Percentiles rank a stretch among this genome's conserved stretches.
Conservation (phyloP, 2,329 filamentous ascomycete genomes). For the Phialemoniopsis sp. region DNA sequence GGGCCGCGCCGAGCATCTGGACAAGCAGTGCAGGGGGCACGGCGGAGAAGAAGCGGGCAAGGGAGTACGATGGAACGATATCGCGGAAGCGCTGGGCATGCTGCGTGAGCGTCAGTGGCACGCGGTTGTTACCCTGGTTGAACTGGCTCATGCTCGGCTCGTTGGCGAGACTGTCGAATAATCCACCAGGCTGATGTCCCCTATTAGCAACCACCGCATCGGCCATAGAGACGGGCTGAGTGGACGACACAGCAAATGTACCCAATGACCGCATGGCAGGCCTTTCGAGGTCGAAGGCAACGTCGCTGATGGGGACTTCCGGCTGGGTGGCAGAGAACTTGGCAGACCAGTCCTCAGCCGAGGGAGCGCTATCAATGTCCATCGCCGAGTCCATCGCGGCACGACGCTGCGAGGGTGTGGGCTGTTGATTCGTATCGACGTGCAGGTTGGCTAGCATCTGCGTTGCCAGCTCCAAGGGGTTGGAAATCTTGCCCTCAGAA, state of each 20-base stretch:
- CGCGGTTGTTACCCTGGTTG: conserved; percentile 59
- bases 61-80: conserved; percentile 80
- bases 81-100: conserved; percentile 84
- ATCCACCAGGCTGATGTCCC: conserved; percentile 16
- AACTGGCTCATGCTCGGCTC: conserved; percentile 89
- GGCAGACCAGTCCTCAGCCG: conserved; percentile 28
- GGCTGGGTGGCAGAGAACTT: conserved; percentile 80
- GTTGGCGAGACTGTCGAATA: conserved; percentile 67
- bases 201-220: conserved; percentile 23
- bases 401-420: conserved; percentile 41
- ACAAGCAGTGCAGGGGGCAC: conserved; percentile 72
- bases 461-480: conserved; percentile 84
- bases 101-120: conserved; percentile 84
- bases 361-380: conserved; percentile 57
- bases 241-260: conserved; percentile 37
- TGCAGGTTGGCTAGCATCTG: conserved; percentile 88
- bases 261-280: conserved; percentile 55
- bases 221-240: conserved; percentile 37
- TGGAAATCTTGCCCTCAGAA: conserved; percentile 67
- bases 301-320: conserved; percentile 65
- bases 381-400: conserved; percentile 47
- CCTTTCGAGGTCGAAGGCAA: conserved; percentile 83
- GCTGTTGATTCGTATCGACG: conserved; percentile 77
- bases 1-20: conserved; percentile 72
- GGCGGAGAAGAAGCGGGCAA: conserved; percentile 89